Base-by-base conservation (phyloP, 2,329 filamentous ascomycete species). In the Tolypocladium ophioglossoides region DNA sequence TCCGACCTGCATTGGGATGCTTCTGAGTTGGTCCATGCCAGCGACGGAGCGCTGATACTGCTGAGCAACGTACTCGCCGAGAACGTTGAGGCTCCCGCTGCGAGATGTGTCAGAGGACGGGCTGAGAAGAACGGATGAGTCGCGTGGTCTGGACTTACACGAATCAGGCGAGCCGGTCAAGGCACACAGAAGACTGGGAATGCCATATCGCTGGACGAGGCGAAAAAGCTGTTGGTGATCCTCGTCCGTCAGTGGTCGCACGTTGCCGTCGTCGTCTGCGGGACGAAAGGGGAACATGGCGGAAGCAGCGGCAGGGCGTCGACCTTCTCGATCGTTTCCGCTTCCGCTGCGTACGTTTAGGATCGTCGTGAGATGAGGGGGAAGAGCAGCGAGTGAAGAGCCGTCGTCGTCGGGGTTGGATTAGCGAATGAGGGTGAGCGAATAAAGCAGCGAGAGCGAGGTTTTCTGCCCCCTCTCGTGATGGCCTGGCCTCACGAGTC, bases 21-120 rank as follows among this genome's bases (percentile, higher is more conserved):
- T 51, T 72, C 70, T 9, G 72, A 74, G 52, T 65, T 69, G 54
- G 70, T 72, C 70, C 70, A 74, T 20, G 67, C 68, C 52, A 74
- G 61, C 8, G 72, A 73, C 7, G 72, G 70, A 8, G 68, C 71
- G 58, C 68, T 72, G 22, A 67, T 63, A 56, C 66, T 71, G 63
- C 71, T 74, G 55, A 72, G 64, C 22, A 73, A 61, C 14, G 71
- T 73, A 22, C 64, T 68, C 50, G 69, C 66, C n/a, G 71, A 74
- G 24, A 72, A 63, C 14, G 67, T 69, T 4, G 72, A 74, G 51
- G 68, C 64, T 41, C 70, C 70, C 9, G 71, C 71, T 73, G 54
- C 35, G 41, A 47, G 18, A 22, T 32, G 47, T 54, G 52, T 55
- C 50, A 53, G 52, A 30, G 32, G 30, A 39, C 8, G 2, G 14